Conservation (phyloP, 1,284 basidiomycete genomes). For the Microbotryomycetes sp. region DNA sequence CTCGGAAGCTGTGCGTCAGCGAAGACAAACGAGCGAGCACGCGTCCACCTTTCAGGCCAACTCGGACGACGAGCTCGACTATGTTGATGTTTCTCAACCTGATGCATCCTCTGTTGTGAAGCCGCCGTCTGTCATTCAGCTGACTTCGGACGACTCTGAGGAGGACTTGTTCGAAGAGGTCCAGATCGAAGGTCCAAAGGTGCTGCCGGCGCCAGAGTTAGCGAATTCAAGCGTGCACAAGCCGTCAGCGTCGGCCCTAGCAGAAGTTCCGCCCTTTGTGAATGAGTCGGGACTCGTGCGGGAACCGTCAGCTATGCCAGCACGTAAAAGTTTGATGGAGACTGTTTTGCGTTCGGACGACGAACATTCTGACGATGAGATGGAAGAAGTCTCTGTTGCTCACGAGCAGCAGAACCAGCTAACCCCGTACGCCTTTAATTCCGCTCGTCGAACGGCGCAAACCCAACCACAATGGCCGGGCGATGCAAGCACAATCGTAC, state of each 20-base stretch:
- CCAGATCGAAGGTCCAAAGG: not conserved
- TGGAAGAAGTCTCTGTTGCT: not conserved
- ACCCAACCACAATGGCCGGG: too few species aligned
- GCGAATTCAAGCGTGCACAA: too few species aligned
- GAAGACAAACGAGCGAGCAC: not conserved
- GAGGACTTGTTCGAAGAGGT: conserved; percentile 22
- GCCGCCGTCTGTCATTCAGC: not conserved
- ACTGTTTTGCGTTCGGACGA: conserved; percentile 4
- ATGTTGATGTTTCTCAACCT: conserved; percentile 6
- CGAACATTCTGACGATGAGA: conserved; percentile 1
- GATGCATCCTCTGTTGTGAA: not conserved
- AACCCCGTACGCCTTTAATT: too few species aligned
- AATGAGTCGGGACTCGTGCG: too few species aligned
- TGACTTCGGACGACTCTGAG: conserved; percentile 4
- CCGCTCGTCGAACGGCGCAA: too few species aligned
- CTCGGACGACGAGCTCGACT: conserved; percentile 24
- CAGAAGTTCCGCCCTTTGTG: too few species aligned
- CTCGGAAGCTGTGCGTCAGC: not conserved
- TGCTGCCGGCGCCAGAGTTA: too few species aligned
- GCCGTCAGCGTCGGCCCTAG: too few species aligned
- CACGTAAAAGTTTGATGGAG: conserved; percentile 1
- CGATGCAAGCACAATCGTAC: too few species aligned
- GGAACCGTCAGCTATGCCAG: not conserved
- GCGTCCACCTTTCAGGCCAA: not conserved
- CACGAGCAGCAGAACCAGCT: too few species aligned